Base-by-base conservation (phyloP, 768 basidiomycete species). In the Pisolithus albus region DNA sequence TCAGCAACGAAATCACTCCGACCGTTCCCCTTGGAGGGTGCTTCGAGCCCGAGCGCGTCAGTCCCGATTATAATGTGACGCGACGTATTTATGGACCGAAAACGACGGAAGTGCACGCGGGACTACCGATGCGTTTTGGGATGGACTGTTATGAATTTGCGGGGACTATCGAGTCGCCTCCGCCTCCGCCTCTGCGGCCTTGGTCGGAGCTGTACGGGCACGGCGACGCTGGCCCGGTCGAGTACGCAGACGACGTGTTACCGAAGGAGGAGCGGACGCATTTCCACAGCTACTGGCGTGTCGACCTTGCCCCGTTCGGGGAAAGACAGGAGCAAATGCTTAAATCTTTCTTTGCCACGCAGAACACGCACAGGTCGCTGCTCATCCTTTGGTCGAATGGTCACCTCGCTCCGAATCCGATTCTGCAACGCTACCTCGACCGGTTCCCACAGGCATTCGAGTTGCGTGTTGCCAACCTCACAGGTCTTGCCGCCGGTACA, bases 121-220 rank as follows among this genome's bases (percentile, higher is more conserved):
- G 93, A 16, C 73, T 91, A 57, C 73, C 82, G 3, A 75, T 97
- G 74, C 77, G 79, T 48, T 74, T 88, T 55, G 88, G 88, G 36
- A 74, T 90, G 74, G 88, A 92, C 64, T 98, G 95, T 69, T 97
- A 94, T 64, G 83, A 92, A 64, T 94, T 93, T 67, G 88, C 93
- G 3, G 84, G 85, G 13, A 92, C 91, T 15, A 79, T 98, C 21
- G 81, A 78, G 47, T 19, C 64, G 7, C 52, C 64, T 10, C 7
- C 52, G 16, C 46, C 46, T 53, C 39, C 50, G n/a, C 24, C 47
- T 59, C 66, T 6, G 54, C 64, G 13, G 32, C 32, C 34, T 24
- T 45, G 19, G 15, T 44, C 19, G 6, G 42, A 24, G 13, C 8
- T 19, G 23, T 44, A 44, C 16, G 42, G 42, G 3, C 19, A 44